Evolutionary conservation across 345 rosid species (phyloP), one percentile per base, ranked within the genome.

Genomic region (Eucalyptus pumila): DNA sequence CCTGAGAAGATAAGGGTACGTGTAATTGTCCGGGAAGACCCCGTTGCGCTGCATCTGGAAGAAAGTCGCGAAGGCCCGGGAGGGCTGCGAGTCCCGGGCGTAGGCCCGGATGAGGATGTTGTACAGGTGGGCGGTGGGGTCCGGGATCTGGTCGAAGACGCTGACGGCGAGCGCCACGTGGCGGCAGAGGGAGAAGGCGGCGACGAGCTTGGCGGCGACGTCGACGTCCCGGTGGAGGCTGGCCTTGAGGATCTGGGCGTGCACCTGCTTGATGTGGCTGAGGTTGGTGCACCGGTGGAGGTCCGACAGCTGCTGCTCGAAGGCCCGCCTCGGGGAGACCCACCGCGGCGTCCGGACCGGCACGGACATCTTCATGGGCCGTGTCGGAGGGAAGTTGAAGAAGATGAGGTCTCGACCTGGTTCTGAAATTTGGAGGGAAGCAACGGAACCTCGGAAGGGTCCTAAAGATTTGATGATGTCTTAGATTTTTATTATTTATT

Each of bases 1-100:
- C 90, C 95, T 96, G 23, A 96, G 92, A 86, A 97, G 98, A 92
- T 95, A 95, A 6, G 98, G 96, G 94, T 95, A 96, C 0, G 99
- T 97, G 87, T 92, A 97, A 91, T 96, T 96, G 92, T 97, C 99
- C 8, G 94, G 93, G 87, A 92, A 87, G 37, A 95, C 88, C 11
- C 96, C 97, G 88, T 60, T 89, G 23, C 86, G 90, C 56, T 94
- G 97, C 98, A 97, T 95, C 80, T 95, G 93, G 58, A 90, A 89
- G 95, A 95, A 94, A 87, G 92, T 90, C 87, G 91, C 91, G 91
- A 97, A 95, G 42, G 97, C 98, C 87, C 90, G 89, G n/a, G 86
- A 87, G 21, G 94, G 87, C 81, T 92, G 92, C 7, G 96, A 93
- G 92, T 94, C 94, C 19, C 88, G 92, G 4, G 93, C 96, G 87